Conservation (phyloP, 257 asterid genomes). For the Hygrophila difformis region DNA sequence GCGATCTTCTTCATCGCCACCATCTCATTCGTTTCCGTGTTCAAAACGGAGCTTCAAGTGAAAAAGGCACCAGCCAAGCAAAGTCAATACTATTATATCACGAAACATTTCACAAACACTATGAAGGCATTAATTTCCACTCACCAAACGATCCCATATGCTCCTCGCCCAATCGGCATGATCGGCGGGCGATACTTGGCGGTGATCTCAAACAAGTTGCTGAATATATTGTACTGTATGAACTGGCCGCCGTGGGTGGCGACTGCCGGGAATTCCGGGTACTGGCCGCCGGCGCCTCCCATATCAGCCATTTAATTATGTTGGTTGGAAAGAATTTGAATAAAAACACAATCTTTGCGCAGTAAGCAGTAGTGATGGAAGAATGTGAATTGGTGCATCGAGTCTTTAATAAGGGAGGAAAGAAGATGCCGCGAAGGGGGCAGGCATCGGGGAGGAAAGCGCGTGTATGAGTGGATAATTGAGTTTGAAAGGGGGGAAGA, state of each 20-base stretch:
- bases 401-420: conserved; percentile 3
- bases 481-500: neutral
- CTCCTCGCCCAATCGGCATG: conserved; percentile 74
- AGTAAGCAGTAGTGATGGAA: neutral
- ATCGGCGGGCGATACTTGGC: conserved; percentile 69
- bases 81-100: conserved; percentile 14
- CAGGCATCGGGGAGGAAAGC: neutral
- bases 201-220: conserved; percentile 63
- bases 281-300: conserved; percentile 22
- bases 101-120: neutral
- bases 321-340: too few species aligned
- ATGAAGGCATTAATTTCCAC: neutral
- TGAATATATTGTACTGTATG: conserved; percentile 59
- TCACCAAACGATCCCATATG: conserved; percentile 90
- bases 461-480: neutral
- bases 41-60: conserved; percentile 48
- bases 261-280: neutral
- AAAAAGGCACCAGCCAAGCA: conserved; percentile 12
- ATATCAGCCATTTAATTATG: conserved; percentile 48
- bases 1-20: conserved; percentile 89
- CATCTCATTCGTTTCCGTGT: conserved; percentile 63
- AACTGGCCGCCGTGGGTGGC: conserved; percentile 55
- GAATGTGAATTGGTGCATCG: neutral
- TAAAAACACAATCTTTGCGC: neutral
- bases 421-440: conserved; percentile 27